Conservation (phyloP, 352 stramenopile genomes). For the Globisporangium emineosum region DNA sequence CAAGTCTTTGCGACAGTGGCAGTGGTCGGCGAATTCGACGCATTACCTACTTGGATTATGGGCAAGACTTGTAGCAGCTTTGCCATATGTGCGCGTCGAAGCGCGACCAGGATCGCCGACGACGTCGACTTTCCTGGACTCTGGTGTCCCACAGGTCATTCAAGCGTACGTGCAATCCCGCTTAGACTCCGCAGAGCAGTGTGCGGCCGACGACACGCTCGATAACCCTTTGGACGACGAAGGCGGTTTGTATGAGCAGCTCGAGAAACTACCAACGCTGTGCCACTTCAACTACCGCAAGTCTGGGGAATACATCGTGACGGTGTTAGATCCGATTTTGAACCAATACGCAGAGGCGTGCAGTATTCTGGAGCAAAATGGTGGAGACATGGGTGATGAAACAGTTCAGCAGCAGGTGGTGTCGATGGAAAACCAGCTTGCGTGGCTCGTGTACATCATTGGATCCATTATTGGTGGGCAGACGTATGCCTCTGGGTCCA, state of each 20-base stretch:
- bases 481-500: conserved; percentile 90
- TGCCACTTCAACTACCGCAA: conserved; percentile 96
- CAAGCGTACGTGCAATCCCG: conserved; percentile 96
- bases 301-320: conserved; percentile 92
- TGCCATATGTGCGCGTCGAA: conserved; percentile 94
- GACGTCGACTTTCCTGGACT: conserved; percentile 68
- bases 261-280: conserved; percentile 96
- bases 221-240: conserved; percentile 97
- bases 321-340: conserved; percentile 94
- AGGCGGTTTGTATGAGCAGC: conserved; percentile 94
- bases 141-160: conserved; percentile 84
- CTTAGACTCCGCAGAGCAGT: conserved; percentile 92
- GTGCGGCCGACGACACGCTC: conserved; percentile 90
- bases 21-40: conserved; percentile 93
- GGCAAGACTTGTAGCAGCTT: conserved; percentile 93
- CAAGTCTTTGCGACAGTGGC: conserved; percentile 96
- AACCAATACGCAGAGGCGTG: conserved; percentile 91
- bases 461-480: conserved; percentile 95
- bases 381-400: conserved; percentile 37
- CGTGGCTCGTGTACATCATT: conserved; percentile 97
- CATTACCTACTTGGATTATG: conserved; percentile 97
- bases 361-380: conserved; percentile 66
- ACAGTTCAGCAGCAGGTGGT: conserved; percentile 57
- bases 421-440: conserved; percentile 94
- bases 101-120: conserved; percentile 46